These are phyloP conservation scores for Solanum aculeatissimum DNA, from an alignment of 305 asterid genomes.

Conservation along the genomic window DNA sequence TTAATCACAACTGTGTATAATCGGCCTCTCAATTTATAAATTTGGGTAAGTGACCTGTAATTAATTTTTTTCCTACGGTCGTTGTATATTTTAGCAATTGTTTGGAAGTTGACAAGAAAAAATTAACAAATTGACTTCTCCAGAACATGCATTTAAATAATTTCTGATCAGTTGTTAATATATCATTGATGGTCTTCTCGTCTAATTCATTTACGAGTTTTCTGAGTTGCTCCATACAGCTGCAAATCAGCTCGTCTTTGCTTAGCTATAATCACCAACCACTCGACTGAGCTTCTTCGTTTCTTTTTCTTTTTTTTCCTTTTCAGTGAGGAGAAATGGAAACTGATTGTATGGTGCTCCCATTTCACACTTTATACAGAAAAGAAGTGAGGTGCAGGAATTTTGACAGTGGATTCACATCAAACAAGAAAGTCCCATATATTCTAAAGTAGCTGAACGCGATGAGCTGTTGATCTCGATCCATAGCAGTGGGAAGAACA, in stretches of 20 bases:
- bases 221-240: background rate
- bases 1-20: background rate
- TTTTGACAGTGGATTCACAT: background rate
- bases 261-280: background rate
- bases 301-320: no score
- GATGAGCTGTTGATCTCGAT: background rate
- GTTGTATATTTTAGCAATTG: background rate
- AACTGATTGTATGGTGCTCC: background rate
- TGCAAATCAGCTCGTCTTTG: background rate
- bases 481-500: background rate
- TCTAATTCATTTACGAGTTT: background rate
- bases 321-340: constrained; percentile 6
- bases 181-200: background rate
- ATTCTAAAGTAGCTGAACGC: background rate
- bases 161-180: background rate
- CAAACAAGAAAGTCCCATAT: background rate
- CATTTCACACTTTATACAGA: background rate
- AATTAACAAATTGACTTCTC: background rate
- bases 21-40: background rate
- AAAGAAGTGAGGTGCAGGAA: background rate
- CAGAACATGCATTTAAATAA: background rate
- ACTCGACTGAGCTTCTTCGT: background rate
- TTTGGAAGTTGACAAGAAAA: background rate
- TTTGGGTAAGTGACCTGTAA: background rate
- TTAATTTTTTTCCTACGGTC: background rate